phyloP scores from a whole-genome alignment of 352 stramenopile genomes.

The Lagenidium giganteum region DNA sequence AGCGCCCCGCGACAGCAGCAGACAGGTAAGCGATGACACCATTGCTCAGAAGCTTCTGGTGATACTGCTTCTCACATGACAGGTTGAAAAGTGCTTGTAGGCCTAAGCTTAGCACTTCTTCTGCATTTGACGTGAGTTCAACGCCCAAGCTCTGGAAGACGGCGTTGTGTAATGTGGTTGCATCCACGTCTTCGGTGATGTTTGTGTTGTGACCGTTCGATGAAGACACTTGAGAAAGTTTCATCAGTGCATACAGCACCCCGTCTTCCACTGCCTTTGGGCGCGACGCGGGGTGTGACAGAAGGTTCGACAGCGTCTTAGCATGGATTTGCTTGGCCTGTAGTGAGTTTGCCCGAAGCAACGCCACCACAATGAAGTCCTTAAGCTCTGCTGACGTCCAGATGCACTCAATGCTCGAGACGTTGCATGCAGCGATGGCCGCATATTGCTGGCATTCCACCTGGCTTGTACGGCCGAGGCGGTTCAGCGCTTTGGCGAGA shows the following conservation, averaged over 20 bases:
- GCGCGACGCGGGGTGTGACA: conserved; percentile 49
- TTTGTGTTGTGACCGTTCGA: conserved; percentile 1
- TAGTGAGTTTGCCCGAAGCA: conserved; percentile 69
- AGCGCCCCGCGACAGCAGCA: conserved; percentile 30
- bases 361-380: conserved; percentile 76
- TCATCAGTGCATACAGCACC: conserved; percentile 77
- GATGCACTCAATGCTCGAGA: conserved; percentile 58
- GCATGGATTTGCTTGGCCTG: conserved; percentile 82
- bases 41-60: conserved; percentile 64
- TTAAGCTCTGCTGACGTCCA: conserved; percentile 74
- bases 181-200: background rate
- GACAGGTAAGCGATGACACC: conserved; percentile 68
- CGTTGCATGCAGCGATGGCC: conserved; percentile 74
- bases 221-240: conserved; percentile 56
- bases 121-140: background rate
- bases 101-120: conserved; percentile 66
- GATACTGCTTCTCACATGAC: conserved; percentile 61
- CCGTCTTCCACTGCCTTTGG: conserved; percentile 66
- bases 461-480: conserved; percentile 58
- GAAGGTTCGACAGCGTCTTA: conserved; percentile 74
- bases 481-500: conserved; percentile 64
- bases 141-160: background rate
- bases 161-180: background rate
- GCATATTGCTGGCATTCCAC: conserved; percentile 79
- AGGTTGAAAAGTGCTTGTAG: conserved; percentile 76